phyloP scores from a whole-genome alignment of 805 yeast genomes.

The Candida adriatica region DNA sequence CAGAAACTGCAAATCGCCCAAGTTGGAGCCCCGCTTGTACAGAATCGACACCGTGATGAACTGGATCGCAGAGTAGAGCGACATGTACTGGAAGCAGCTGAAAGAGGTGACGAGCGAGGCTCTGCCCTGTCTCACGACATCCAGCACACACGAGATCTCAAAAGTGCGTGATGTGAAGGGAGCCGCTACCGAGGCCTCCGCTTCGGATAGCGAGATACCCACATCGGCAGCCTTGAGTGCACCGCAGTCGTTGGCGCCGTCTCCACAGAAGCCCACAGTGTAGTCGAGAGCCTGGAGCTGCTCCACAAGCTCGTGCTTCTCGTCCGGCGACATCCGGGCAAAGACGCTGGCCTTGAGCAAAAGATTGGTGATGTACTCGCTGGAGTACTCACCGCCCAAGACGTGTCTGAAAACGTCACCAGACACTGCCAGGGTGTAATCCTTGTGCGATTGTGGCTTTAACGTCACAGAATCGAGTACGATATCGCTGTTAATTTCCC shows the following conservation, averaged over 20 bases:
- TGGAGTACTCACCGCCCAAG: constrained; percentile 37
- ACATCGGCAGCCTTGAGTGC: constrained; percentile 97
- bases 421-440: constrained; percentile 74
- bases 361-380: constrained; percentile 44
- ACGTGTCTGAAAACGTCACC: constrained; percentile 87
- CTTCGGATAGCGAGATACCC: constrained; percentile 92
- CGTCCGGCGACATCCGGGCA: constrained; percentile 99
- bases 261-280: constrained; percentile 97
- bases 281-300: constrained; percentile 79
- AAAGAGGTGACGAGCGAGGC: constrained; percentile 93
- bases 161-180: constrained; percentile 90
- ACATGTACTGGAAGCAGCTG: constrained; percentile 97
- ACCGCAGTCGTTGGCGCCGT: constrained; percentile 99
- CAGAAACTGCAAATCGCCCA: constrained; percentile 94
- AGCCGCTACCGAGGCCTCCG: constrained; percentile 98
- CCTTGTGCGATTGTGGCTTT: constrained; percentile 33
- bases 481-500: constrained; percentile 56
- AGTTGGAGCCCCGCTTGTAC: constrained; percentile 82
- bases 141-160: constrained; percentile 88
- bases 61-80: constrained; percentile 93
- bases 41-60: constrained; percentile 80
- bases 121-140: constrained; percentile 90
- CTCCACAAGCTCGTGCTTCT: constrained; percentile 91
- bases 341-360: constrained; percentile 70
- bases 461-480: constrained; percentile 60